These are phyloP conservation scores for Rhizoclosmatium globosum DNA, from an alignment of 192 early-diverging fungal species.

Conservation along the genomic window DNA sequence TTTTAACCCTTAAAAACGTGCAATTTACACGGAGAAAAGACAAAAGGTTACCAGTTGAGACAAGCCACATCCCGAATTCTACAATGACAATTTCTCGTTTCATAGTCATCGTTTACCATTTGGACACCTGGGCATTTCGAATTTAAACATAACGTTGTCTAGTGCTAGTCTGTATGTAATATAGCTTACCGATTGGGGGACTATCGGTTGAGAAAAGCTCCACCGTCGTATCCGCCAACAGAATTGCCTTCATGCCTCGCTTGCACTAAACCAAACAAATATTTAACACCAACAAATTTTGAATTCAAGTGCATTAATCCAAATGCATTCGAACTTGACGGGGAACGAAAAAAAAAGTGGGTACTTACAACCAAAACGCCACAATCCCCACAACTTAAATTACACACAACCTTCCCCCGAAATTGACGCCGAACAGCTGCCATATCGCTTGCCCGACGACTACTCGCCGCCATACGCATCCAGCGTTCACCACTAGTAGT, in stretches of 20 bases:
- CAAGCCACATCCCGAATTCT: conserved; percentile 79
- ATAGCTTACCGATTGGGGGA: conserved; percentile 49
- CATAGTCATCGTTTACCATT: conserved; percentile 76
- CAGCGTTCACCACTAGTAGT: conserved; percentile 32
- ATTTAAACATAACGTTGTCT: not conserved
- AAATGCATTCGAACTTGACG: conserved; percentile 49
- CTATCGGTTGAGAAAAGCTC: conserved; percentile 78
- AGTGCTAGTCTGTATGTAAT: not conserved
- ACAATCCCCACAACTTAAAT: conserved; percentile 46
- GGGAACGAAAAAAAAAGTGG: conserved; percentile 9
- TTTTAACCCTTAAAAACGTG: not conserved
- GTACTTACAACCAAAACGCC: conserved; percentile 36
- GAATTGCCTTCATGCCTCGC: conserved; percentile 79
- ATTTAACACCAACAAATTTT: conserved; percentile 51
- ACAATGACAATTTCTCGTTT: conserved; percentile 76
- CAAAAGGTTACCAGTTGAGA: conserved; percentile 62
- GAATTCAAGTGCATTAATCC: conserved; percentile 41
- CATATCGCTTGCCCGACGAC: conserved; percentile 31
- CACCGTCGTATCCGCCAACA: conserved; percentile 71
- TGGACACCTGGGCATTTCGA: conserved; percentile 48
- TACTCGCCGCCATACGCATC: conserved; percentile 39
- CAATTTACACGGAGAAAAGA: not conserved
- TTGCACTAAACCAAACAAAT: conserved; percentile 56
- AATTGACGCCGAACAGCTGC: conserved; percentile 41
- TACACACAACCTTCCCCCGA: conserved; percentile 47